phyloP scores from a whole-genome alignment of 1,284 basidiomycete genomes.

The Naganishia cerealis region DNA sequence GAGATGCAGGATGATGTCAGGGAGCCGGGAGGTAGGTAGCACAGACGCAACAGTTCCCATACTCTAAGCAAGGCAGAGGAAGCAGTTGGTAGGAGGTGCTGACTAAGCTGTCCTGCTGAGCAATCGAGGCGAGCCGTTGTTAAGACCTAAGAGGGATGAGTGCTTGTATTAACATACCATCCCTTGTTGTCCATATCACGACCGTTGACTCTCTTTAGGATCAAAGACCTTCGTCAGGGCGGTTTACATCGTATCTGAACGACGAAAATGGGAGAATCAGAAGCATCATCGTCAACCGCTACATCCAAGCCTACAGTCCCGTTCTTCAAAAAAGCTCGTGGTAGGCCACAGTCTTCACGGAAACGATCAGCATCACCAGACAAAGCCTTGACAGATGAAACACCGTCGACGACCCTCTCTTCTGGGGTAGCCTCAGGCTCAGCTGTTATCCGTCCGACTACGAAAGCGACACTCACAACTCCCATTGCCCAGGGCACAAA shows the following conservation, averaged over 20 bases:
- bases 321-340: slow-evolving; percentile 81
- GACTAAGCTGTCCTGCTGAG: not conserved
- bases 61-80: no score
- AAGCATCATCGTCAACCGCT: slow-evolving; percentile 6
- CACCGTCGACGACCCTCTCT: slow-evolving; percentile 57
- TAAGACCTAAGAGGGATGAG: not conserved
- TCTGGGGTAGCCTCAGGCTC: slow-evolving; percentile 34
- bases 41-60: no score
- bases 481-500: slow-evolving; percentile 82
- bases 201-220: not conserved
- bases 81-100: not conserved
- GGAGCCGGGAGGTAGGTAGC: no score
- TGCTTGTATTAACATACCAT: not conserved
- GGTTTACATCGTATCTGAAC: not conserved
- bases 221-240: no score
- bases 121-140: not conserved
- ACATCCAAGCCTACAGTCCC: slow-evolving; percentile 58
- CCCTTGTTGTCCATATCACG: not conserved
- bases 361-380: slow-evolving; percentile 68
- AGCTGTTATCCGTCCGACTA: slow-evolving; percentile 66
- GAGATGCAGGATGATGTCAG: no score
- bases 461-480: slow-evolving; percentile 65
- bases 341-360: slow-evolving; percentile 64
- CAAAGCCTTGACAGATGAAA: slow-evolving; percentile 38
- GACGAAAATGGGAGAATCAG: slow-evolving; percentile 4